phyloP scores from a whole-genome alignment of 2,329 filamentous ascomycete species.

The Alternaria tenuissima region DNA sequence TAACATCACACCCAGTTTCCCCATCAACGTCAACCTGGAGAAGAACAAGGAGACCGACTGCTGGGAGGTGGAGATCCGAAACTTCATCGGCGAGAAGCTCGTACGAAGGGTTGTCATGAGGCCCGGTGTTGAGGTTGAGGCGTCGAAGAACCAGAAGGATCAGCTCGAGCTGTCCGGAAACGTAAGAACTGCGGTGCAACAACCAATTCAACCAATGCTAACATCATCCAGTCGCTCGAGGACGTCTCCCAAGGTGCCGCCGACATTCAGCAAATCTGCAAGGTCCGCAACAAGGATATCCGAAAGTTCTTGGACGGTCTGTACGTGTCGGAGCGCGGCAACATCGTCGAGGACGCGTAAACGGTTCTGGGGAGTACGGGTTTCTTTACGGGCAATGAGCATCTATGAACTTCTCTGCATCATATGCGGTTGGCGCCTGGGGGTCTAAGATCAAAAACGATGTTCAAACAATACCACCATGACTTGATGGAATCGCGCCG shows the following conservation, averaged over 20 bases:
- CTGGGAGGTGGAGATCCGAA: slow-evolving; percentile 97
- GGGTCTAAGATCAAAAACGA: slow-evolving; percentile 51
- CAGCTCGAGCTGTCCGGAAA: slow-evolving; percentile 93
- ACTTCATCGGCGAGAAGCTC: slow-evolving; percentile 84
- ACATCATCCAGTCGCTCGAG: slow-evolving; percentile 72
- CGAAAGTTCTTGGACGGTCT: slow-evolving; percentile 99
- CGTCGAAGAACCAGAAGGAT: slow-evolving; percentile 94
- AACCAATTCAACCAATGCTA: slow-evolving; percentile 21
- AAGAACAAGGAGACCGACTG: slow-evolving; percentile 91
- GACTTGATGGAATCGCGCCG: slow-evolving; percentile 32
- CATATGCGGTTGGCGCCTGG: slow-evolving; percentile 50
- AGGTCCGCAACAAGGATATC: slow-evolving; percentile 99
- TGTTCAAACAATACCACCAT: slow-evolving; percentile 50
- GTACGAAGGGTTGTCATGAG: slow-evolving; percentile 91
- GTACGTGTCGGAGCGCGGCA: slow-evolving; percentile 99
- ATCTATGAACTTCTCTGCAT: slow-evolving; percentile 53
- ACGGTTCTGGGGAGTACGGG: slow-evolving; percentile 43
- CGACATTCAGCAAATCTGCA: slow-evolving; percentile 99
- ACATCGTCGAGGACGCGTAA: slow-evolving; percentile 75
- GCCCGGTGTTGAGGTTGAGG: slow-evolving; percentile 86
- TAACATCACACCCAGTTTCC: slow-evolving; percentile 67
- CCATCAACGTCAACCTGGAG: slow-evolving; percentile 99
- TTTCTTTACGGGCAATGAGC: slow-evolving; percentile 53
- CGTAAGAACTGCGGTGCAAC: slow-evolving; percentile 48
- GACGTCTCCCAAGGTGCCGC: slow-evolving; percentile 96